Evolutionary conservation across 2,329 filamentous ascomycete genomes (phyloP), one percentile per base, ranked within the genome.

Genomic region (Bipolaris victoriae): DNA sequence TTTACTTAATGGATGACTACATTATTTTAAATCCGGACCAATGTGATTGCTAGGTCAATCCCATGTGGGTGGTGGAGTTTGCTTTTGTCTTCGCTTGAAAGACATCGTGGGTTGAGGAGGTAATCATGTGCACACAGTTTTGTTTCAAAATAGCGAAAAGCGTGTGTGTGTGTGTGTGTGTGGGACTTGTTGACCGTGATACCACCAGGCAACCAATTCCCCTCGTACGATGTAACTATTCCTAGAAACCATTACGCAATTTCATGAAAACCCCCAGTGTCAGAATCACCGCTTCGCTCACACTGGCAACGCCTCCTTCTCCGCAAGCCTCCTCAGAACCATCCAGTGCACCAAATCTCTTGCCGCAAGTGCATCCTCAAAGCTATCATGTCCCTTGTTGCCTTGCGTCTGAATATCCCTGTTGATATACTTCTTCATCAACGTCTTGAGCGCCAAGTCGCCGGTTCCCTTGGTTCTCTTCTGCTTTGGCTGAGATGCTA

Each of bases 321-420:
- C 44, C 16, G 40, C 15, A 13, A 57, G 44, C 29, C 44, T 53
- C 10, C 44, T 31, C 49, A 63, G 76, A 69, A 63, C 49, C 35
- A 97, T 97, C 72, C 92, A 88, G 76, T 93, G 95, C 31, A 97
- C 87, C 1, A 98, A 88, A 69, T 97, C 93, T 13, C 97, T 86
- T 60, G 92, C 94, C 3, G 94, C 92, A 64, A 85, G 87, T 7
- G 94, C 91, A 74, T 98, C 94, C 76, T 98, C 94, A 63, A 96
- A 84, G 57, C 90, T 93, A 81, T 97, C 89, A 73, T 98, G 94
- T 20, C 93, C 94, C 15, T 67, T 59, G 7, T 67, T 61, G 6
- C 81, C 82, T 48, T 88, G 88, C 67, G 89, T 91, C 73, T 98
- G 94, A 53, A 98, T 96, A 73, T 95, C 90, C 54, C 91, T 88